Base-by-base conservation (phyloP, 805 yeast species). In the Peterozyma xylosa region DNA sequence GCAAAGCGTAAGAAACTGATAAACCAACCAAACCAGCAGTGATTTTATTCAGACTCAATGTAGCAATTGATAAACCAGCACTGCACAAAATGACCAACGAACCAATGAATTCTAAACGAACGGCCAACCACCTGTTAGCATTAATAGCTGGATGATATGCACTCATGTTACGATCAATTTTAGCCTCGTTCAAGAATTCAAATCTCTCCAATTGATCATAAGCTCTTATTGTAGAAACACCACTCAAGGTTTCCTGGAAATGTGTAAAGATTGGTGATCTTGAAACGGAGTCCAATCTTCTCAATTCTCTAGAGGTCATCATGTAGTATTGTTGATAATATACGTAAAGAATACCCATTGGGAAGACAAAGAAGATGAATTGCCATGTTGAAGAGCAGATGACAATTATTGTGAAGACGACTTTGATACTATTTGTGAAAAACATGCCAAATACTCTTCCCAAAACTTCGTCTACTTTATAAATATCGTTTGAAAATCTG, bases 51-150 rank as follows among this genome's bases (percentile, higher is more conserved):
- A 67, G 66, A 42, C 68, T 71, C 52, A 85, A 70, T 30, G 82
- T 70, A 45, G 76, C 57, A 34, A 88, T 81, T 5, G 90, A 73
- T 53, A 88, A 67, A 3, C 83, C 81, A 2, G 95, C 84, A n/a
- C 95, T 80, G 38, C 82, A 80, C 48, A 86, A 72, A 53, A 88
- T 87, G 47, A 87, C 83, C 33, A 86, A 54, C 1, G 95, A 81
- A 18, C 96, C 96, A 50, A 87, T 69, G 50, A 82, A 77, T 59
- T 88, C 96, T 47, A 87, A 72, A 56, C 96, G 74, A 5, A 84
- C 90, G 7, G 95, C 95, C 50, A 88, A 73, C 96, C 96, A 87
- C 62, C 96, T 76, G 60, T 87, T 87, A 14, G 95, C 86, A 58
- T 83, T 82, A 42, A 86, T 75, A 11, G 89, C 73, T 30, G 96